These are phyloP conservation scores for Aspergillus taichungensis DNA, from an alignment of 495 filamentous ascomycete genomes.

Conservation along the genomic window DNA sequence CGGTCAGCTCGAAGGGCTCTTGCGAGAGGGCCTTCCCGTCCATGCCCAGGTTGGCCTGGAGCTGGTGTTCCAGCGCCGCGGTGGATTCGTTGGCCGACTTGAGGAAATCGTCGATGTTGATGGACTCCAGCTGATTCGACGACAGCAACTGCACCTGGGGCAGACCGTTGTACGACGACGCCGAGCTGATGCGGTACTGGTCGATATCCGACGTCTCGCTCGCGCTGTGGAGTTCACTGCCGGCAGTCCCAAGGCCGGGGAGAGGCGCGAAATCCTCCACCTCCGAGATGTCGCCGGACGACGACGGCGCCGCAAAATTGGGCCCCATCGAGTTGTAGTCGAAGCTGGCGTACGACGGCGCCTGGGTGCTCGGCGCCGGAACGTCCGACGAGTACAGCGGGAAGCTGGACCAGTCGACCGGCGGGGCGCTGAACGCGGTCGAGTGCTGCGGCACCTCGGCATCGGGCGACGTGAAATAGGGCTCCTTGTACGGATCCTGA, in stretches of 20 bases:
- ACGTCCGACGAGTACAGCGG: constrained; percentile 49
- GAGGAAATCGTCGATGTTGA: constrained; percentile 58
- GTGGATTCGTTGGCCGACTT: constrained; percentile 41
- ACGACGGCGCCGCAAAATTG: constrained; percentile 51
- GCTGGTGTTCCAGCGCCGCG: constrained; percentile 37
- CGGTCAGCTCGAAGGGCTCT: constrained; percentile 27
- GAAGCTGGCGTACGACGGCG: constrained; percentile 60
- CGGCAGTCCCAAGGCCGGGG: constrained; percentile 22
- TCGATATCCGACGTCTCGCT: constrained; percentile 49
- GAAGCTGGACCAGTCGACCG: constrained; percentile 69
- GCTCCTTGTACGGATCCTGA: constrained; percentile 35
- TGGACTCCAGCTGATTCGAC: constrained; percentile 45
- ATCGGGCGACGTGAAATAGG: constrained; percentile 43
- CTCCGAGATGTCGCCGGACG: constrained; percentile 69
- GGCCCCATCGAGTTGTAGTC: constrained; percentile 49
- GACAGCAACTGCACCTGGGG: constrained; percentile 43
- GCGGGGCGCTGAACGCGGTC: constrained; percentile 51
- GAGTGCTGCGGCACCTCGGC: constrained; percentile 59
- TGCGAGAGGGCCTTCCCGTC: constrained; percentile 28
- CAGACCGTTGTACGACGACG: constrained; percentile 45
- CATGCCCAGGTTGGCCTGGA: constrained; percentile 36
- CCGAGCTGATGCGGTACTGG: constrained; percentile 43
- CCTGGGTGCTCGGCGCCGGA: constrained; percentile 58
- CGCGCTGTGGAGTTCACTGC: constrained; percentile 36
- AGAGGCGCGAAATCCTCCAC: constrained; percentile 53